These are phyloP conservation scores for Chionographis japonica DNA, from an alignment of 106 monocot genomes.

Conservation along the genomic window DNA sequence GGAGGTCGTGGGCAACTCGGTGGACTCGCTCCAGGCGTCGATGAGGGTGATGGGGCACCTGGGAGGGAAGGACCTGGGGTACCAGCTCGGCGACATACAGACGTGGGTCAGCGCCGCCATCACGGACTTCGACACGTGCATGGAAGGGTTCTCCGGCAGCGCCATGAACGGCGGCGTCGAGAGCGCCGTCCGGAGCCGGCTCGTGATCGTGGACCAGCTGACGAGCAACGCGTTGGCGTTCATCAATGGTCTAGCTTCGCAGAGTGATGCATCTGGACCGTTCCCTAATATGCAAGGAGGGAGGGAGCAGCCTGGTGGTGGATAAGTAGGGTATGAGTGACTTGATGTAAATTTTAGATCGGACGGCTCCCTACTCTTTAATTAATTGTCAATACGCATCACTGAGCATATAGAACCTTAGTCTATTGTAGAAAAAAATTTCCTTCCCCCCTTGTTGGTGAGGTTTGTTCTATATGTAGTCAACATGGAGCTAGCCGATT, in stretches of 20 bases:
- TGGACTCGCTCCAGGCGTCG: conserved; percentile 35
- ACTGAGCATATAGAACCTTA: no score
- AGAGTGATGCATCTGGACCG: no score
- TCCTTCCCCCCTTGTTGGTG: no score
- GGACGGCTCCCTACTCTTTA: no score
- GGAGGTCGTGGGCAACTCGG: conserved; percentile 33
- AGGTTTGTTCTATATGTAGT: no score
- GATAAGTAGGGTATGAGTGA: no score
- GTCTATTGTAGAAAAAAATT: no score
- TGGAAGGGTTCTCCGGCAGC: conserved; percentile 40
- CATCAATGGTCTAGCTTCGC: conserved; percentile 22
- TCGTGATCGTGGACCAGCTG: conserved; percentile 32
- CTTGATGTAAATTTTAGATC: no score
- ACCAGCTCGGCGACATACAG: conserved; percentile 39
- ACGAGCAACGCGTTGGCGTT: conserved; percentile 55
- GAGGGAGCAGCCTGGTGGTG: no score
- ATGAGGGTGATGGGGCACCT: conserved; percentile 26
- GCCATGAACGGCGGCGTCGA: conserved; percentile 23
- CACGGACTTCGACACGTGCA: conserved; percentile 60
- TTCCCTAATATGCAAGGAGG: no score
- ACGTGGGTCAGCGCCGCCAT: conserved; percentile 77
- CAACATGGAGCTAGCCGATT: no score
- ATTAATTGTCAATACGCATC: no score
- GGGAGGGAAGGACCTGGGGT: conserved; percentile 11
- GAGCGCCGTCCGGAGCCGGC: conserved; percentile 28